phyloP scores from a whole-genome alignment of 495 filamentous ascomycete genomes.

The Physcia stellaris region DNA sequence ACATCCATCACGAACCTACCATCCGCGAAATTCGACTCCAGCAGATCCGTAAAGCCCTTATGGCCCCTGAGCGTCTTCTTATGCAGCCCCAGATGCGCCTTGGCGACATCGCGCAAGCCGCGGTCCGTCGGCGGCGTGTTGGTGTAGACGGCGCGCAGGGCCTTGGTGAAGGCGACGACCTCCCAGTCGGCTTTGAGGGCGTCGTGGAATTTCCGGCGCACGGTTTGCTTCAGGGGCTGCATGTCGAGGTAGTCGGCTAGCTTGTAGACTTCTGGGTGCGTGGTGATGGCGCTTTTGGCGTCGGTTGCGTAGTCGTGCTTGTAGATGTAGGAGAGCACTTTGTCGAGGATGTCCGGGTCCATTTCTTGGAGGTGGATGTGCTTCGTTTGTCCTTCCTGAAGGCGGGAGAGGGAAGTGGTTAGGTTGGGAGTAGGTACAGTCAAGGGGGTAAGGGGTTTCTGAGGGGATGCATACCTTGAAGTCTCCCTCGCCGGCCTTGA shows the following conservation, averaged over 20 bases:
- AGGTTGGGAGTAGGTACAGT: background rate
- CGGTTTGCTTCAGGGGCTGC: slow-evolving; percentile 24
- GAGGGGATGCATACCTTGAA: background rate
- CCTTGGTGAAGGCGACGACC: slow-evolving; percentile 23
- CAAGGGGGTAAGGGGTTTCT: background rate
- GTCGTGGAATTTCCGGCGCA: slow-evolving; percentile 24
- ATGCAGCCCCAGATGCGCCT: background rate
- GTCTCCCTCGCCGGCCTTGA: background rate
- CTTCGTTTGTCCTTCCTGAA: slow-evolving; percentile 1
- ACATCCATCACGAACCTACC: no score
- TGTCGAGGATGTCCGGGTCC: background rate
- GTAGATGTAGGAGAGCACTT: slow-evolving; percentile 11
- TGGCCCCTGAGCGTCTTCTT: background rate
- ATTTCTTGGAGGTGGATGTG: slow-evolving; percentile 1
- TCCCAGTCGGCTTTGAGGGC: slow-evolving; percentile 17
- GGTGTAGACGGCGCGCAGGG: slow-evolving; percentile 27
- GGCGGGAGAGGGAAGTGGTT: no score
- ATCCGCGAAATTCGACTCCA: no score
- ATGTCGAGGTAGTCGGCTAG: slow-evolving; percentile 10
- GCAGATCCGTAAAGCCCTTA: background rate
- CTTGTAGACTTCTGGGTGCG: no score
- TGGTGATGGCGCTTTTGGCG: no score
- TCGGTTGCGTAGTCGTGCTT: slow-evolving; percentile 8
- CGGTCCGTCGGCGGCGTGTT: slow-evolving; percentile 25
- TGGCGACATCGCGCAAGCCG: slow-evolving; percentile 22